These are phyloP conservation scores for Phytophthora sp. DNA, from an alignment of 352 stramenopile species.

Conservation along the genomic window DNA sequence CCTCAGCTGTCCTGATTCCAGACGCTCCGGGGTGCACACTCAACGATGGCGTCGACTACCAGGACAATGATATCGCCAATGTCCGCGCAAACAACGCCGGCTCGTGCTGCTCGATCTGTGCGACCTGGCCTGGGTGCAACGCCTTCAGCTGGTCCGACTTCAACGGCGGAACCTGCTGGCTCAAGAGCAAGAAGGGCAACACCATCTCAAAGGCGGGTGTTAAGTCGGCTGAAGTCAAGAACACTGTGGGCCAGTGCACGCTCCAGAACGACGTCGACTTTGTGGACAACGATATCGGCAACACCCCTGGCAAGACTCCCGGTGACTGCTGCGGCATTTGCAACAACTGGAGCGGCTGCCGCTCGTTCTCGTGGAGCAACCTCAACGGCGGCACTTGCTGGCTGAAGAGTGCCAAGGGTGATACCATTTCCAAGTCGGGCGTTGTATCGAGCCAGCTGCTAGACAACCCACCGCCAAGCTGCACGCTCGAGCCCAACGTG, in stretches of 20 bases:
- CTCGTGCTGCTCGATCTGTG: conserved; percentile 35
- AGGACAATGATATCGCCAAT: conserved; percentile 40
- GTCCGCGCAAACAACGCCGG: conserved; percentile 18
- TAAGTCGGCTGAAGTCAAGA: conserved; percentile 28
- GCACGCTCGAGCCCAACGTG: conserved; percentile 18
- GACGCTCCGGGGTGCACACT: conserved; percentile 14
- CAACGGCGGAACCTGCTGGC: conserved; percentile 30
- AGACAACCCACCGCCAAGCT: conserved; percentile 21
- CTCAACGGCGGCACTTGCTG: conserved; percentile 50
- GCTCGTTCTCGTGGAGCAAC: conserved; percentile 41
- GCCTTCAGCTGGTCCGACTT: conserved; percentile 28
- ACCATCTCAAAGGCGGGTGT: conserved; percentile 7
- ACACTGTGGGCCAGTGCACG: conserved; percentile 10
- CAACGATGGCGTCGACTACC: conserved; percentile 29
- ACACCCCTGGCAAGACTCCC: conserved; percentile 1
- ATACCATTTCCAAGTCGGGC: conserved; percentile 10
- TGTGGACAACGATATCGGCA: conserved; percentile 42
- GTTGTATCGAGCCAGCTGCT: conserved; percentile 32
- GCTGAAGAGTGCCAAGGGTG: conserved; percentile 37
- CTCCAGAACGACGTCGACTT: conserved; percentile 37
- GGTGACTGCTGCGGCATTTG: conserved; percentile 40
- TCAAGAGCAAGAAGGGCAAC: conserved; percentile 28
- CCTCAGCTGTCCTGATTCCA: conserved; percentile 17
- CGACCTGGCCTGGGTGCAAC: conserved; percentile 25
- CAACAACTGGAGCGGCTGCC: conserved; percentile 37